Evolutionary conservation across 1,284 basidiomycete genomes (phyloP).

Genomic region (Leccinum fuscescens): DNA sequence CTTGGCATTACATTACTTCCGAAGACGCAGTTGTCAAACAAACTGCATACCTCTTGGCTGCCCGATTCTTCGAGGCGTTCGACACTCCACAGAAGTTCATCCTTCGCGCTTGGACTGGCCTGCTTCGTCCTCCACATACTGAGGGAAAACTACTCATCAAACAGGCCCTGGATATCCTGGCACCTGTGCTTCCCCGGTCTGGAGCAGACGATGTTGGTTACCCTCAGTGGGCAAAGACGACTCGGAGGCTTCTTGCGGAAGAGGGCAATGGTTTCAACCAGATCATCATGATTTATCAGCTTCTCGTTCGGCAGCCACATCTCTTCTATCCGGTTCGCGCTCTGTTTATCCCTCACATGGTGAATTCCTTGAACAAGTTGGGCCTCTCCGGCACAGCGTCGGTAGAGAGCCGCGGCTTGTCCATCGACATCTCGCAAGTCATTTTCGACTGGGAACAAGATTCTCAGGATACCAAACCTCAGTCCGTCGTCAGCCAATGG

Average conservation of each 20-base stretch:
- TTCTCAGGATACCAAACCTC: conserved; percentile 30
- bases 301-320: conserved; percentile 89
- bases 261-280: conserved; percentile 84
- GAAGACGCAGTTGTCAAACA: conserved; percentile 95
- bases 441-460: conserved; percentile 85
- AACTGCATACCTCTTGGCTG: conserved; percentile 89
- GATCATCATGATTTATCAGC: conserved; percentile 86
- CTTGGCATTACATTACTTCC: conserved; percentile 85
- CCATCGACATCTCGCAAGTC: conserved; percentile 82
- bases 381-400: conserved; percentile 77
- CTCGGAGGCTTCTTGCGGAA: conserved; percentile 85
- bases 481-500: conserved; percentile 47
- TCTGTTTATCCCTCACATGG: conserved; percentile 95
- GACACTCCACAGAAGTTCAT: conserved; percentile 94
- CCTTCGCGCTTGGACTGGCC: conserved; percentile 88
- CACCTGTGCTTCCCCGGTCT: conserved; percentile 75
- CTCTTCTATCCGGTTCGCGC: conserved; percentile 94
- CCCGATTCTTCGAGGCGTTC: conserved; percentile 92
- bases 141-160: conserved; percentile 83
- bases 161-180: conserved; percentile 89
- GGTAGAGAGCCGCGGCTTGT: conserved; percentile 79
- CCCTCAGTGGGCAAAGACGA: conserved; percentile 88
- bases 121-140: conserved; percentile 82
- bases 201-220: conserved; percentile 59
- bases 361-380: conserved; percentile 85